Base-by-base conservation (phyloP, 2,329 filamentous ascomycete species). In the Colletotrichum noveboracense region DNA sequence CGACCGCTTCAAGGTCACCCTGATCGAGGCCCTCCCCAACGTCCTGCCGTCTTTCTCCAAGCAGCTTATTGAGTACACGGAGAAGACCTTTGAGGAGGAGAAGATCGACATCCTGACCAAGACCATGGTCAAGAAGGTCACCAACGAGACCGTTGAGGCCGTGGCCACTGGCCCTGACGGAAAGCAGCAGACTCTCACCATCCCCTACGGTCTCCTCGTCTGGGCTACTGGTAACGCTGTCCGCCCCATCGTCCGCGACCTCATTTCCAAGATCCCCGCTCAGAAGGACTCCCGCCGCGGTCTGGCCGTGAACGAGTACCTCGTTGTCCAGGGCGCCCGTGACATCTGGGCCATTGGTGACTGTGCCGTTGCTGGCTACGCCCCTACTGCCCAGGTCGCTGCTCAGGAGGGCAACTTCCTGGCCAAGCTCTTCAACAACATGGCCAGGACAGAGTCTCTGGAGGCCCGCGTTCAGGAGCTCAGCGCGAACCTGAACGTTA, bases 301-400 rank as follows among this genome's bases (percentile, higher is more conserved):
- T 84, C 93, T 99, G 65, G 95, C 95, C 71, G 97, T 99, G 78
- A 99, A 99, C 88, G 97, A 99, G 87, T 99, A 98, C 87, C 94
- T 99, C 14, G 97, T 98, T 75, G 97, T 99, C 77, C 98, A 99
- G 87, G 97, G 97, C 72, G 92, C 96, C 65, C 96, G 97, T 83
- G 97, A 98, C 84, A 95, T 99, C 85, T 99, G 97, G 97, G 97
- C 97, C 66, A 94, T 98, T 69, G 97, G 97, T 81, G 97, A 99
- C 89, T 99, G 97, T 85, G 96, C 96, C 71, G 94, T 98, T 66
- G 97, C 97, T 80, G 98, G 98, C 85, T 99, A 99, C 84, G 97
- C 97, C 34, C 97, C 97, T 43, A 99, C 97, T 10, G 97, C 97
- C 34, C 97, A 99, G 89, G 97, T 99, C 62, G 97, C 97, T 73